Evolutionary conservation across 352 stramenopile species (phyloP).

Genomic region (Globisporangium heterothallicum): DNA sequence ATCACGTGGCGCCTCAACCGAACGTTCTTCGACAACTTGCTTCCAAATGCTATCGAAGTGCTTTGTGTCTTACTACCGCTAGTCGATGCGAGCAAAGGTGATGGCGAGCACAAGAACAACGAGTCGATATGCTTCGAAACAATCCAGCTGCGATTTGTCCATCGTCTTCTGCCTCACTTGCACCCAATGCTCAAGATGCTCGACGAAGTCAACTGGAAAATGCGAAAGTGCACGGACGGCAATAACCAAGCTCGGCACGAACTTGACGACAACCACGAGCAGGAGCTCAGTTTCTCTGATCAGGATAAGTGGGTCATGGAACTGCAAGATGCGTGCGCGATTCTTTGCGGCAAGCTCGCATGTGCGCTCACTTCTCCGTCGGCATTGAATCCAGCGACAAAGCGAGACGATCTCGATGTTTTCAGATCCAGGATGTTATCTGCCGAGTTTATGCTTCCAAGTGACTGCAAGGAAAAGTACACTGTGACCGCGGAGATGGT

Average conservation of each 20-base stretch:
- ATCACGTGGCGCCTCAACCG: constrained; percentile 39
- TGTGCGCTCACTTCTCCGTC: constrained; percentile 3
- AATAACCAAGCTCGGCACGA: constrained; percentile 30
- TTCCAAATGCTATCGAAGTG: constrained; percentile 42
- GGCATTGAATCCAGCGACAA: background rate
- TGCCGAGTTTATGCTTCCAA: background rate
- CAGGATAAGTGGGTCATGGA: constrained; percentile 37
- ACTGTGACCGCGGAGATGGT: background rate
- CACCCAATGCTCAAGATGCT: constrained; percentile 49
- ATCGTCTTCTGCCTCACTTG: constrained; percentile 33
- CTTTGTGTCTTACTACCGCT: constrained; percentile 24
- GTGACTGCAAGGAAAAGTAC: background rate
- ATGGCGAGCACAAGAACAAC: background rate
- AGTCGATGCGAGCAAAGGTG: background rate
- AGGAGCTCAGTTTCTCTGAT: background rate
- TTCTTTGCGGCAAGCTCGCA: constrained; percentile 42
- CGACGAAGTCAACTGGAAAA: constrained; percentile 61
- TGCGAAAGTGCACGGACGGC: constrained; percentile 10
- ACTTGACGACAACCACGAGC: background rate
- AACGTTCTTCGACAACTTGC: constrained; percentile 41
- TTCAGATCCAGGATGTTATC: background rate
- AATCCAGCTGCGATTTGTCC: constrained; percentile 20
- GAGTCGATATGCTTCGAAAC: background rate
- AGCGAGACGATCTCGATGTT: background rate
- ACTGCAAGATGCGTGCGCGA: constrained; percentile 34